phyloP scores from a whole-genome alignment of 2,329 filamentous ascomycete species.

The Apiospora saccharicola region DNA sequence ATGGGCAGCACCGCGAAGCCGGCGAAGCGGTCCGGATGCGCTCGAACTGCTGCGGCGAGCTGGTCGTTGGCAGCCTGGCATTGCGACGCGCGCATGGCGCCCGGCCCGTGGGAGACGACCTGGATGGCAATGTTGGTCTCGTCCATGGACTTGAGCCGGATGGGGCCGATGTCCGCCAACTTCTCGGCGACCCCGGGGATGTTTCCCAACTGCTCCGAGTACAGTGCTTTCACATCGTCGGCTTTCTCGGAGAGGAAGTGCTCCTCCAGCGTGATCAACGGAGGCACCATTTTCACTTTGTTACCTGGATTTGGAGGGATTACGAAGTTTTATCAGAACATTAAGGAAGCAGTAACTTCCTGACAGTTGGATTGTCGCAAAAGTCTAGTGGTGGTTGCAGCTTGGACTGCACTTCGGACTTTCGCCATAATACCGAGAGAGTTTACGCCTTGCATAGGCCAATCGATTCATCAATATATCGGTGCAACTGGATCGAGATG shows the following conservation, averaged over 20 bases:
- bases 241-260: conserved; percentile 32
- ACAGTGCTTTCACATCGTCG: conserved; percentile 26
- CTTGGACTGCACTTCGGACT: conserved; percentile 6
- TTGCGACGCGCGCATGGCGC: conserved; percentile 29
- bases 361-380: not conserved
- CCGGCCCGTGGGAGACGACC: conserved; percentile 38
- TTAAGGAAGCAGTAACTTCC: not conserved
- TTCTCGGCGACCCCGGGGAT: conserved; percentile 28
- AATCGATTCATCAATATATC: not conserved
- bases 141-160: conserved; percentile 34
- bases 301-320: not conserved
- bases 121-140: conserved; percentile 36
- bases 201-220: conserved; percentile 26
- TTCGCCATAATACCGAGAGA: conserved; percentile 9
- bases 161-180: conserved; percentile 30
- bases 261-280: conserved; percentile 34
- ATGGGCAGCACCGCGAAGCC: conserved; percentile 43
- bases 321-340: not conserved
- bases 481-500: not conserved
- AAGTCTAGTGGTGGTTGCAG: not conserved
- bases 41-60: conserved; percentile 36
- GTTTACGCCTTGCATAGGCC: not conserved
- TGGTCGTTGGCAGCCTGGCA: conserved; percentile 37
- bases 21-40: conserved; percentile 38
- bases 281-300: conserved; percentile 24